These are phyloP conservation scores for Colletotrichum sp. DNA, from an alignment of 2,329 filamentous ascomycete species.

Conservation along the genomic window DNA sequence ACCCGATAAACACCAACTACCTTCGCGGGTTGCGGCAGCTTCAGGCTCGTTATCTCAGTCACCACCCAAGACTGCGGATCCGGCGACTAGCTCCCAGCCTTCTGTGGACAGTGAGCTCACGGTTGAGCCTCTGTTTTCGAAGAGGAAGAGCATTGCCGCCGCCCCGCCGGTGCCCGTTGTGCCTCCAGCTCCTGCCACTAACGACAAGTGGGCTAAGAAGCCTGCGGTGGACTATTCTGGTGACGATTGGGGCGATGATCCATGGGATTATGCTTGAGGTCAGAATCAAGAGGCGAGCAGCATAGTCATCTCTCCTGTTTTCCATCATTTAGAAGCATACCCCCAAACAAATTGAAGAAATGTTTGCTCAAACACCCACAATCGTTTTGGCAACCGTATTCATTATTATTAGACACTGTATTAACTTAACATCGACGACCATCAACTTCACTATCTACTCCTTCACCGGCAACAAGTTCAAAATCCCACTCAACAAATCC, in stretches of 20 bases:
- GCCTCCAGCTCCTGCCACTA: background rate
- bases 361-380: background rate
- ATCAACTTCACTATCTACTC: background rate
- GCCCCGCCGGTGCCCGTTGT: background rate
- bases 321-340: background rate
- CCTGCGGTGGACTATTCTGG: conserved; percentile 32
- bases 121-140: conserved; percentile 15
- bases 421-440: background rate
- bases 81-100: background rate
- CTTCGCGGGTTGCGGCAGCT: background rate
- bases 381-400: background rate
- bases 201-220: conserved; percentile 27
- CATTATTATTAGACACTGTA: background rate
- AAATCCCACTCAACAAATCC: background rate
- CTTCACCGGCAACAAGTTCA: background rate
- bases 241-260: conserved; percentile 29
- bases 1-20: background rate
- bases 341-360: background rate
- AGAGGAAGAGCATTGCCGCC: background rate
- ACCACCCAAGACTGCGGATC: background rate
- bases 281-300: background rate
- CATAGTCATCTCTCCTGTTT: background rate
- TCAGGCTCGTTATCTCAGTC: background rate
- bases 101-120: background rate
- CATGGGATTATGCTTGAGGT: conserved; percentile 12